Evolutionary conservation across 257 asterid genomes (phyloP).

Genomic region (Plantago ovata): DNA sequence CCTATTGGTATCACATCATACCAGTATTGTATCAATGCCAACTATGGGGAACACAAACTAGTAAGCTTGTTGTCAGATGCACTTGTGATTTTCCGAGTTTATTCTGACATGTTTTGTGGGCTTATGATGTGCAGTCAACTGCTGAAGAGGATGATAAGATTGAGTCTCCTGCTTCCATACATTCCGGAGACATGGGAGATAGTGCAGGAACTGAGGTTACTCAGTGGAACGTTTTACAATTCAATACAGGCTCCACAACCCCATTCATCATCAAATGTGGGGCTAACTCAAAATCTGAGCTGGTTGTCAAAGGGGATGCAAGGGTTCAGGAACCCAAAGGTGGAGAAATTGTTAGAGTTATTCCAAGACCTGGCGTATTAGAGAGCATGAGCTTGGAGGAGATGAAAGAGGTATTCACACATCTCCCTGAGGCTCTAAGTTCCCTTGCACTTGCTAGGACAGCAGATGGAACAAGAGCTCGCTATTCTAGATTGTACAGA

Average conservation of each 20-base stretch:
- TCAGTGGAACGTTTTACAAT: slow-evolving; percentile 94
- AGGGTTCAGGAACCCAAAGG: slow-evolving; percentile 93
- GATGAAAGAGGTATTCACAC: slow-evolving; percentile 63
- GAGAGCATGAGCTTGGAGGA: slow-evolving; percentile 77
- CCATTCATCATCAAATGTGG: slow-evolving; percentile 98
- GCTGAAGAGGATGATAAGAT: slow-evolving; percentile 77
- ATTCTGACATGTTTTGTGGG: background rate
- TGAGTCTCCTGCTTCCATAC: slow-evolving; percentile 28
- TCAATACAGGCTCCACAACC: slow-evolving; percentile 88
- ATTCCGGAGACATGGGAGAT: slow-evolving; percentile 33
- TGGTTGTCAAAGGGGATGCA: slow-evolving; percentile 87
- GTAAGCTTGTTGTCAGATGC: too few relatives aligned
- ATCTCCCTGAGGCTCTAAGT: slow-evolving; percentile 88
- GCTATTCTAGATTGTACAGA: slow-evolving; percentile 88
- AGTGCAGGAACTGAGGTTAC: slow-evolving; percentile 74
- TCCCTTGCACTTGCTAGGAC: slow-evolving; percentile 90
- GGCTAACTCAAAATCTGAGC: slow-evolving; percentile 86
- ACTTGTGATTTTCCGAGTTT: background rate
- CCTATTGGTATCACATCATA: too few relatives aligned
- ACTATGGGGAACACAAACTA: too few relatives aligned
- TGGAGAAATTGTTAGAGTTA: slow-evolving; percentile 83
- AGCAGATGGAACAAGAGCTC: slow-evolving; percentile 93
- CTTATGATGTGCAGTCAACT: slow-evolving; percentile 45
- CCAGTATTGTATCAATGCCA: too few relatives aligned
- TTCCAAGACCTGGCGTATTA: slow-evolving; percentile 72